A percentile compares a stretch with the other conserved stretches of the same genome.
Evolutionary conservation across 495 filamentous ascomycete species (phyloP).

Genomic region (Glonium stellatum): DNA sequence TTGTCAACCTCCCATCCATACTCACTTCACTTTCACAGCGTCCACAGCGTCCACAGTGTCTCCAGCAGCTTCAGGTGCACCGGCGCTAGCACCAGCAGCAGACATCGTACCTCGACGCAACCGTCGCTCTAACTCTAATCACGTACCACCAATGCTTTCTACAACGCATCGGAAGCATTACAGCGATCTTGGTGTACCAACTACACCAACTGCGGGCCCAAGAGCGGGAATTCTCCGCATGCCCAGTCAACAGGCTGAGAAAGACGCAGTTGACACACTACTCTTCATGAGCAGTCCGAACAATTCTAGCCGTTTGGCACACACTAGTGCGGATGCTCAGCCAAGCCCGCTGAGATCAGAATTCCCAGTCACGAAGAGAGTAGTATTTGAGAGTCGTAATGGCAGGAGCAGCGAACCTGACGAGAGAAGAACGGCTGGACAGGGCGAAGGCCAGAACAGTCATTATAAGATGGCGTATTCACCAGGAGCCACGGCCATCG

Average conservation of each 20-base stretch:
- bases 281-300: conserved; percentile 83
- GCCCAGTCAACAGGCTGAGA: conserved; percentile 64
- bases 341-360: conserved; percentile 24
- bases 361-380: conserved; percentile 14
- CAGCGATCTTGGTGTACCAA: conserved; percentile 19
- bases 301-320: conserved; percentile 47
- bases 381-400: conserved; percentile 24
- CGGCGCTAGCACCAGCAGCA: conserved; percentile 24
- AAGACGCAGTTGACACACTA: conserved; percentile 81
- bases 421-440: not conserved
- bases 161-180: conserved; percentile 23
- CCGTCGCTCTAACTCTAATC: conserved; percentile 25
- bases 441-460: not conserved
- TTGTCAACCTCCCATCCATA: not conserved
- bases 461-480: not conserved
- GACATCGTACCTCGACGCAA: conserved; percentile 26
- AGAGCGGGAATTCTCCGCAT: conserved; percentile 41
- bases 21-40: not conserved
- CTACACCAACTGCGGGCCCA: conserved; percentile 20
- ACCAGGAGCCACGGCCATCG: not conserved
- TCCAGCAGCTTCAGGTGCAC: not conserved
- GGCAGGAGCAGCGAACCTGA: conserved; percentile 1
- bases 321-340: conserved; percentile 17
- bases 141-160: conserved; percentile 18
- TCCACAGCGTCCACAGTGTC: not conserved